Evolutionary conservation across 2,329 filamentous ascomycete genomes (phyloP), one percentile per base, ranked within the genome.

Genomic region (Daldinia sp.): DNA sequence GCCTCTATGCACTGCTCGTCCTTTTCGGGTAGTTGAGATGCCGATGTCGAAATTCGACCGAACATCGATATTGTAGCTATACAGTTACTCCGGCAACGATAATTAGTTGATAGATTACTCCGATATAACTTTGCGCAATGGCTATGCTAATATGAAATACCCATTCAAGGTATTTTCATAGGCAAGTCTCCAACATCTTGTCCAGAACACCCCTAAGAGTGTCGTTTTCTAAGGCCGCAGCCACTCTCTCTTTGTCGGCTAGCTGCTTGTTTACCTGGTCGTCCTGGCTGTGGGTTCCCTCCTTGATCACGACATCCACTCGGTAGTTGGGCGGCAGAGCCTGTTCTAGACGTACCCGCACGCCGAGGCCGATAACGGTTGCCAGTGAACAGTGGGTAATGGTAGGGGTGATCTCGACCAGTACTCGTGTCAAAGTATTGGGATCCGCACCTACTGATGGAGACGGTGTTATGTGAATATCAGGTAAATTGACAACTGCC

Each of bases 261-360:
- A 99, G 81, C 79, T 99, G 95, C 82, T 97, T 97, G 80, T 96
- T 97, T 53, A 97, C 93, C 76, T 97, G 93, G 66, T 97, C 93
- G 45, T 93, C 94, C 64, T 96, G 96, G 68, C 88, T 92, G 77
- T 98, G 95, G n/a, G 93, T 95, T 65, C 94, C 94, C 78, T 96
- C 91, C 78, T 98, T 97, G 77, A 97, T 96, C 71, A 90, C 87
- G 45, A 98, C 93, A 77, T 98, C 94, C 51, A 98, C 86, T 34
- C 95, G 87, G 77, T 95, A 99, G 72, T 94, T 91, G 30, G 95
- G 92, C 2, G 95, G 95, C 60, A 99, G 83, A 9, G 92, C 90
- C 76, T 96, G 91, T 79, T 98, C 94, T 21, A 99, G 84, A 21
- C 95, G 87, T 39, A 97, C 94, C 43, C 95, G 88, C 19, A 99